These are phyloP conservation scores for Spathaspora jeffriesii DNA, from an alignment of 1,139 yeast genomes.

Conservation along the genomic window DNA sequence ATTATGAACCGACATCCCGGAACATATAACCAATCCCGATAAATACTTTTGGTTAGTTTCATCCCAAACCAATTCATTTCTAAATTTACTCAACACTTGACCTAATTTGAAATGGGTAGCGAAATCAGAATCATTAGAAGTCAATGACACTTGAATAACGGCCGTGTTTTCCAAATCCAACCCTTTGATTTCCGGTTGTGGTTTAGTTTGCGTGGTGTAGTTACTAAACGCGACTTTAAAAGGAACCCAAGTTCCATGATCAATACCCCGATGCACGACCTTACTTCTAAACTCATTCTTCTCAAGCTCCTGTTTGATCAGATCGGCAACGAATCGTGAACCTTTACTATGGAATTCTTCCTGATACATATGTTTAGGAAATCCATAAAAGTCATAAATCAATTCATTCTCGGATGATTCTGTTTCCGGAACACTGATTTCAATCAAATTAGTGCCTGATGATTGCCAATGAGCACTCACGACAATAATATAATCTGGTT, in stretches of 20 bases:
- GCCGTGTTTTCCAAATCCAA: slow-evolving; percentile 50
- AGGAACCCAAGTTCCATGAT: slow-evolving; percentile 86
- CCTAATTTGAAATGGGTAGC: slow-evolving; percentile 58
- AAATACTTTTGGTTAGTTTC: slow-evolving; percentile 22
- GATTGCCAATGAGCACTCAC: slow-evolving; percentile 84
- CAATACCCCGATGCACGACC: slow-evolving; percentile 55
- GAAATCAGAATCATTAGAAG: slow-evolving; percentile 47
- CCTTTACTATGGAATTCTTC: slow-evolving; percentile 58
- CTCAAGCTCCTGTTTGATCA: slow-evolving; percentile 41
- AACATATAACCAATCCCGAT: slow-evolving; percentile 55
- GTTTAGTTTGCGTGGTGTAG: slow-evolving; percentile 22
- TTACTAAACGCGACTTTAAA: slow-evolving; percentile 68
- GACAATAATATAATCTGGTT: slow-evolving; percentile 66
- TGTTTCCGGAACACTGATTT: slow-evolving; percentile 45
- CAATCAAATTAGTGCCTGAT: slow-evolving; percentile 36
- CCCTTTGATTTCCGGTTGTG: slow-evolving; percentile 23
- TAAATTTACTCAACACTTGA: slow-evolving; percentile 47
- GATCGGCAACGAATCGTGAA: slow-evolving; percentile 41
- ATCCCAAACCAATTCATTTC: slow-evolving; percentile 44
- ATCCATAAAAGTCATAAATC: slow-evolving; percentile 74
- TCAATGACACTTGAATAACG: slow-evolving; percentile 65
- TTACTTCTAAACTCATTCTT: slow-evolving; percentile 44
- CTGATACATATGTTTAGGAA: slow-evolving; percentile 62
- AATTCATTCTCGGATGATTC: slow-evolving; percentile 27
- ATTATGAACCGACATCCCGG: slow-evolving; percentile 84